Conservation (phyloP, 495 filamentous ascomycete genomes). For the Penicillium antarcticum region DNA sequence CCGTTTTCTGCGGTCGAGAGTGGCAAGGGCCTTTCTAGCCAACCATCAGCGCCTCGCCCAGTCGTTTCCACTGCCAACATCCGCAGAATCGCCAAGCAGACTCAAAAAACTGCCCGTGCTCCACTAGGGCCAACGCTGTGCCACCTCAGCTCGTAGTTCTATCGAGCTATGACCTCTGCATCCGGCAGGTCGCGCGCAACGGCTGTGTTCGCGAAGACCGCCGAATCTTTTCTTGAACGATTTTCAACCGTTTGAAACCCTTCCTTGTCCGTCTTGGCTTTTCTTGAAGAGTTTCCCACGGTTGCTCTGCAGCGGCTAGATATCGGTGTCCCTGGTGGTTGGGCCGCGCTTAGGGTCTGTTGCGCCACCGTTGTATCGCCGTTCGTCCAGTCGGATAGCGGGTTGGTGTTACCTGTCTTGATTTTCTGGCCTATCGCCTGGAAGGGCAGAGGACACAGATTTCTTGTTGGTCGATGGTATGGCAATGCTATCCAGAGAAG, state of each 20-base stretch:
- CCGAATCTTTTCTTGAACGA: constrained; percentile 18
- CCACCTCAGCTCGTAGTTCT: constrained; percentile 6
- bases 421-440: constrained; percentile 6
- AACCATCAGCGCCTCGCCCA: constrained; percentile 13
- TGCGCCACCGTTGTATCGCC: constrained; percentile 4
- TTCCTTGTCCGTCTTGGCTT: not conserved
- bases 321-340: constrained; percentile 15
- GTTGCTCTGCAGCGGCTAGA: constrained; percentile 13
- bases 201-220: constrained; percentile 9
- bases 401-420: constrained; percentile 17
- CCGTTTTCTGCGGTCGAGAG: constrained; percentile 10
- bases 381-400: constrained; percentile 10
- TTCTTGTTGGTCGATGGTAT: not conserved
- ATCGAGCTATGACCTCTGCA: constrained; percentile 10
- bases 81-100: constrained; percentile 19
- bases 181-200: not conserved
- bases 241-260: constrained; percentile 8
- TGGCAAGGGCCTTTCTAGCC: constrained; percentile 9
- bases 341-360: constrained; percentile 20
- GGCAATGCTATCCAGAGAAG: constrained; percentile 16
- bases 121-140: constrained; percentile 13
- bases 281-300: constrained; percentile 3
- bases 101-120: constrained; percentile 11
- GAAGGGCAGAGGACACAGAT: constrained; percentile 2
- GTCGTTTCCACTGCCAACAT: constrained; percentile 13